Base-by-base conservation (phyloP, 2,329 filamentous ascomycete species). In the Aquanectria penicillioides region DNA sequence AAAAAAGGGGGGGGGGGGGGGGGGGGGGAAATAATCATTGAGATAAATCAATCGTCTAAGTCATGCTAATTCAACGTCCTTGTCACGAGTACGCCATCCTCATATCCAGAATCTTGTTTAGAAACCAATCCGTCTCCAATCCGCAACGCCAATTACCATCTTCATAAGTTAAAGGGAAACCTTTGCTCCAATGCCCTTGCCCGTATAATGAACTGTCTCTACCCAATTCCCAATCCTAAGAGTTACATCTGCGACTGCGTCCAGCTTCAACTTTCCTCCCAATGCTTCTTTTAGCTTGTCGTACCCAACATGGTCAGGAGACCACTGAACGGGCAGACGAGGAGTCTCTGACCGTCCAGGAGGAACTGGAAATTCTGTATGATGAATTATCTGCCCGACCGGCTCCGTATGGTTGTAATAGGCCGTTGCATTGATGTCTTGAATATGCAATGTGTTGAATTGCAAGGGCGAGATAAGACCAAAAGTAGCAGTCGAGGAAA, bases 401-500 rank as follows among this genome's bases (percentile, higher is more conserved):
- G 88, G 84, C 49, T 94, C 87, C 8, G 88, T 91, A 60, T 91
- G 86, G 63, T 97, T 93, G 75, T 97, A 96, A 61, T 88, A 90
- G 0, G 95, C 93, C 2, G 90, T 93, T 6, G 94, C 94, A 70
- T 97, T 90, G 68, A 98, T 85, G 47, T 82, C 83, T 31, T 92
- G 92, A 62, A 99, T 85, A 67, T 88, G 91, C 15, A 98, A 77
- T 1, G 88, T 92, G 48, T 90, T 90, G 57, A 87, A 80, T 34
- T 81, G 77, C 8, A 98, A 80, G 0, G 95, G 95, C 0, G 94
- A 97, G 33, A 89, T 83, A 18, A 98, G 83, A 0, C 86, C 88
- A 75, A 99, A 97, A 1, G 89, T 87, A 4, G 94, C 94, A 0
- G 93, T 93, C 1, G 93, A 97, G 13, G 92, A 91, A 62, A 95